Evolutionary conservation across 768 basidiomycete genomes (phyloP), one percentile per base, ranked within the genome.

Genomic region (Neoboletus brunneissimus): DNA sequence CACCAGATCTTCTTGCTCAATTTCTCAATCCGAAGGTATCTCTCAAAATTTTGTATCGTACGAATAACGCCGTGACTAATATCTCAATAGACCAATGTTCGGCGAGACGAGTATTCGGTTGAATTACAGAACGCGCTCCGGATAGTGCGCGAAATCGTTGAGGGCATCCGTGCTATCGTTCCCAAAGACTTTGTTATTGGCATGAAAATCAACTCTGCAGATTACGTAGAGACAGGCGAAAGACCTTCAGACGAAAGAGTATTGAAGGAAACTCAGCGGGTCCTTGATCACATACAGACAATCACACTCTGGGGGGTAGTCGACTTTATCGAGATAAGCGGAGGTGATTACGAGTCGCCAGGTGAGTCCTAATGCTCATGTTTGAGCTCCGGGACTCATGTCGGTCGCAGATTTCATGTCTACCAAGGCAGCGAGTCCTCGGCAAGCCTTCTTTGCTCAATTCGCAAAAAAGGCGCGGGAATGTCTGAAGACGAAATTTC

Each of bases 321-420:
- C 5, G 93, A 96, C 68, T 88, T 93, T 64, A 83, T 96, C 49
- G 93, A 96, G 70, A 82, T 96, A 56, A 91, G 87, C 53, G 93
- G 93, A 2, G 93, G 93, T 0, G 86, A 87, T 66, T 96, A 95
- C 61, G 89, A 92, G 64, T 81, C 78, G 18, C 87, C 89, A 62
- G 82, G 91, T 87, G 62, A 18, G 77, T 63, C 12, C 0, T 3
- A 27, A 15, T 5, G 29, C 40, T 20, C 2, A 44, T 35, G 7
- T 18, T 49, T 13, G 25, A 5, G 15, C 10, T 29, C 5, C 23
- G 12, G 27, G 25, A 12, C 55, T 56, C 23, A 58, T 48, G n/a
- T 41, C 20, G 0, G 1, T 51, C 5, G 7, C 49, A 85, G 83
- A 79, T 22, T 84, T 84, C 51, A 70, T 83, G 70, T 50, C 54